phyloP scores from a whole-genome alignment of 352 stramenopile species.

The Phytophthora palmivora region DNA sequence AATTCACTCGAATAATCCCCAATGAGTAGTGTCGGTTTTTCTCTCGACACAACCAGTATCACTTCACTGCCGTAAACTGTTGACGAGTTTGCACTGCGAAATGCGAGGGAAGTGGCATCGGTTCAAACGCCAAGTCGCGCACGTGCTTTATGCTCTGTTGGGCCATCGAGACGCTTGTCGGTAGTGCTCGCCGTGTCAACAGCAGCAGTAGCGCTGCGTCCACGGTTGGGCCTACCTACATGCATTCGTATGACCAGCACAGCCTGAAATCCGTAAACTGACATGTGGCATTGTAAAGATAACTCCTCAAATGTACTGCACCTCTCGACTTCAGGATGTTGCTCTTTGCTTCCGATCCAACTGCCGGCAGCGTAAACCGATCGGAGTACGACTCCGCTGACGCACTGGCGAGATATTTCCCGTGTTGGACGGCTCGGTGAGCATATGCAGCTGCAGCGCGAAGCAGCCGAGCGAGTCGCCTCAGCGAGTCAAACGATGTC shows the following conservation, averaged over 20 bases:
- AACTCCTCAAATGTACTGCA: neutral
- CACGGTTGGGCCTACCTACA: neutral
- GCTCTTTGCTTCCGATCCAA: neutral
- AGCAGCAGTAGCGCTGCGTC: neutral
- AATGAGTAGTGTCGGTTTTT: neutral
- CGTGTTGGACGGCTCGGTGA: conserved; percentile 2
- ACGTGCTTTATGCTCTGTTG: conserved; percentile 9
- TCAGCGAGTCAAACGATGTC: conserved; percentile 2
- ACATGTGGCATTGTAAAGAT: neutral
- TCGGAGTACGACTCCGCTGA: neutral
- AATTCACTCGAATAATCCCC: too few species aligned
- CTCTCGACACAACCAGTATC: neutral
- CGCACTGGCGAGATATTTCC: conserved; percentile 19
- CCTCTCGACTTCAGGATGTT: neutral
- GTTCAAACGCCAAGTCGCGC: conserved; percentile 2
- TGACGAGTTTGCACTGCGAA: conserved; percentile 19
- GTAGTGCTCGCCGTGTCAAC: neutral
- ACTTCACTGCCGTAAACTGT: conserved; percentile 23
- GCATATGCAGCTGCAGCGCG: conserved; percentile 7
- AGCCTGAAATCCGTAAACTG: neutral
- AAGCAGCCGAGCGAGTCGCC: conserved; percentile 1
- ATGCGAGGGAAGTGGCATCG: conserved; percentile 20
- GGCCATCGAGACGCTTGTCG: neutral
- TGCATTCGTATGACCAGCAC: neutral
- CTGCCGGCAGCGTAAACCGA: neutral